Evolutionary conservation across 1,284 basidiomycete genomes (phyloP), one percentile per base, ranked within the genome.

Genomic region (Pholiota adiposa): DNA sequence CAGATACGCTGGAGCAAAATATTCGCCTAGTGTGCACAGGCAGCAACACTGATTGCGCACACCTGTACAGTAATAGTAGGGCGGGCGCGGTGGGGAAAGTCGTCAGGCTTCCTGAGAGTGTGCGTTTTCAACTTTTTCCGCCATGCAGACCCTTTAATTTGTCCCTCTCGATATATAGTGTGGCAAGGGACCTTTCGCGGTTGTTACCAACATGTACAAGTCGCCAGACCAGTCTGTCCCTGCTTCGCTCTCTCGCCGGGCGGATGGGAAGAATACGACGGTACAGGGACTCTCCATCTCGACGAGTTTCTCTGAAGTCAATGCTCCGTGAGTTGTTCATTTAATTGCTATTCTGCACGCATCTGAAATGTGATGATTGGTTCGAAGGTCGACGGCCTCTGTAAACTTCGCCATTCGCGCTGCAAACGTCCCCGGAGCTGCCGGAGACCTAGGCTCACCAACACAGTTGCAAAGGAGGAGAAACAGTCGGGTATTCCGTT

Each of bases 81-180:
- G 27, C 44, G 19, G 80, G 80, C 18, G 79, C 83, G 0, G 79
- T 75, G 23, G 77, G 77, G 51, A 85, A 82, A 60, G 70, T 86
- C 27, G 81, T 85, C 21, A 77, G 83, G 18, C 68, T 85, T 7
- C 83, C 84, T 4, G 74, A 83, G 62, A 70, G 72, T 57, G 83
- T 83, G 58, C 52, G 80, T 73, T 16, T 40, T 11, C 9, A 11
- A 12, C 8, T 12, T 12, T 27, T 46, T 46, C 4, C 2, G 23
- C 1, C 23, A 14, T 11, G 51, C 9, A n/a, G n/a, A 7, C 11
- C 12, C 29, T 38, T 44, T 12, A 36, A 27, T 25, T 58, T 11
- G 46, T 5, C 27, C 12, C 6, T 8, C 16, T 41, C 33, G n/a
- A 8, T 23, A 14, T 29, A 4, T 29, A 84, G 83, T 85, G 83